Evolutionary conservation across 495 filamentous ascomycete species (phyloP), one percentile per base, ranked within the genome.

Genomic region (Pyronema domesticum): DNA sequence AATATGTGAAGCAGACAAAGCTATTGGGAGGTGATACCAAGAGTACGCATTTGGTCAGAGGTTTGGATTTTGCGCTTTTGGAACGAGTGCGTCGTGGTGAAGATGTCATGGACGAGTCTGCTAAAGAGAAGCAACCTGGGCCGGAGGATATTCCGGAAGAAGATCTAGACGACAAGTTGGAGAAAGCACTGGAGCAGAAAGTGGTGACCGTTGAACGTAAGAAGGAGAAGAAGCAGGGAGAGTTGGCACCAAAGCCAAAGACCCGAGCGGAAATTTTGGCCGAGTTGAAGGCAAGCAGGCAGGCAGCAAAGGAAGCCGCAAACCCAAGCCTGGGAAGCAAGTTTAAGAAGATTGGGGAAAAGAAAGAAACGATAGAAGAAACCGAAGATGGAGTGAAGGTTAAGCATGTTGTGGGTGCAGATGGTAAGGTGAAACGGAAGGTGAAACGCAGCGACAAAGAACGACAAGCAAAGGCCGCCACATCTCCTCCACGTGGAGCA

Each of bases 391-490:
- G 5, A 72, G 86, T 47, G 86, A 66, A 95, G 64, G 78, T 95
- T 3, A 72, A 95, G 53, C 81, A 94, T 55, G 83, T 87, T 13
- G 78, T 85, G 7, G 88, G 94, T 64, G 82, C 84, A 44, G 76
- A 95, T 57, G 93, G 91, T 7, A 82, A 87, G 45, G 83, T 85
- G 56, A 91, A 93, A 67, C 76, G 85, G 57, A 96, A 94, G 68
- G 76, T 89, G 14, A 69, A 72, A 76, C 60, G 82, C 15, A 46
- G 42, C 74, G 65, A 62, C 67, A 34, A 72, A 72, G 52, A 54
- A 52, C 52, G 60, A 19, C 56, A 69, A 19, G 57, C 68, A 19
- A 68, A 71, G 34, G 55, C 42, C 1, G 42, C 45, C 9, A 3
- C 7, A 15, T 23, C 52, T n/a, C 52, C 42, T n/a, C 71, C 68